Conservation (phyloP, 1,139 yeast genomes). For the Pichia norvegensis region DNA sequence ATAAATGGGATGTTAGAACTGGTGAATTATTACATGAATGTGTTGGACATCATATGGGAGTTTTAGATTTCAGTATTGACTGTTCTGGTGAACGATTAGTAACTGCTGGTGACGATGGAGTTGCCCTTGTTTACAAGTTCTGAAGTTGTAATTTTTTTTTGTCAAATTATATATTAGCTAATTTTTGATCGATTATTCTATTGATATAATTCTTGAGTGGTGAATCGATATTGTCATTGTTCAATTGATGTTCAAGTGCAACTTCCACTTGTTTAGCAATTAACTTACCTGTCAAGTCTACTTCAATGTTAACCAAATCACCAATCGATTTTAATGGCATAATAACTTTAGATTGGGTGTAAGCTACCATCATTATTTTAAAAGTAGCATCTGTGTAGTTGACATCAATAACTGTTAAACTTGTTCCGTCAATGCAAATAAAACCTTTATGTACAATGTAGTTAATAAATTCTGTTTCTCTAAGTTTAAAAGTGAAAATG, state of each 20-base stretch:
- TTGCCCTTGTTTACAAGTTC: constrained; percentile 55
- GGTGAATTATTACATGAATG: constrained; percentile 71
- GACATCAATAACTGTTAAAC: constrained; percentile 81
- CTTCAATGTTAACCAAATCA: constrained; percentile 78
- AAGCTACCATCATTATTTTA: constrained; percentile 84
- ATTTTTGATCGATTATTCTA: constrained; percentile 44
- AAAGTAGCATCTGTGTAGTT: constrained; percentile 51
- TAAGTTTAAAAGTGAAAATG: constrained; percentile 62
- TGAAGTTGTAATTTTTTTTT: neutral
- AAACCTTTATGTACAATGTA: constrained; percentile 93
- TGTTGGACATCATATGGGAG: constrained; percentile 90
- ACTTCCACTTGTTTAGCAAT: constrained; percentile 75
- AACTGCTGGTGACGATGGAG: constrained; percentile 99
- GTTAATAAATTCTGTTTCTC: constrained; percentile 55
- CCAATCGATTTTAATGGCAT: constrained; percentile 59
- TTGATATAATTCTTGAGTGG: constrained; percentile 39
- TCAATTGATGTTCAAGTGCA: constrained; percentile 48
- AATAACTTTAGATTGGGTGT: constrained; percentile 78
- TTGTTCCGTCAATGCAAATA: constrained; percentile 85
- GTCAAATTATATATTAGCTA: constrained; percentile 22
- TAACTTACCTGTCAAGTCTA: constrained; percentile 86
- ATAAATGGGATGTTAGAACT: constrained; percentile 84
- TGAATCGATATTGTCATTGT: constrained; percentile 28
- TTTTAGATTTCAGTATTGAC: constrained; percentile 63
- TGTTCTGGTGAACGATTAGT: constrained; percentile 59